Evolutionary conservation across 345 rosid species (phyloP), one percentile per base, ranked within the genome.

Genomic region (Dipteronia dyeriana): DNA sequence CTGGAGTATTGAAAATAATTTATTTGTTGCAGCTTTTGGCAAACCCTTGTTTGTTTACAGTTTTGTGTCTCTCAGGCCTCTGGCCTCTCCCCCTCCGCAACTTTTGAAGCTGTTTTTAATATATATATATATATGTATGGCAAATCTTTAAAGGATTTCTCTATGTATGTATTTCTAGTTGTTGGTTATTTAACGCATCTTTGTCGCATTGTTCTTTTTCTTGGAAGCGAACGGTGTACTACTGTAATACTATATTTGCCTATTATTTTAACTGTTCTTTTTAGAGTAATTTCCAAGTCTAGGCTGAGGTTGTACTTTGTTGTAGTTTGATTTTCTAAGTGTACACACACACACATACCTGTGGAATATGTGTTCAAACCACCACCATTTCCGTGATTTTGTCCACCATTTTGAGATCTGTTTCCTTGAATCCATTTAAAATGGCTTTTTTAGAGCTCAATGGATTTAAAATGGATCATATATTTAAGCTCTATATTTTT

Each of bases 11-110:
- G 17, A 38, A 79, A 75, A 53, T 31, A 76, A 11, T 68, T 43
- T 17, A 70, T 51, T 47, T 31, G 39, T 34, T 79, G 82, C 89
- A 76, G 84, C 85, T 78, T 82, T 82, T 70, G 13, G 38, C 45
- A 64, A 64, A 63, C 14, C 2, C 56, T 66, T 53, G 49, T 60
- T 75, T 76, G 76, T 79, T 79, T 53, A 60, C 85, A 53, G 84
- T 76, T 77, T 57, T 63, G 38, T 59, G 63, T 59, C 26, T 59
- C 23, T 56, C 61, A n/a, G 61, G 23, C 6, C 23, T 56, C 61
- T 56, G 61, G 61, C 61, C 7, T n/a, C 23, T 10, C n/a, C 5
- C 34, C 2, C 34, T 34, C 38, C 25, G 72, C 20, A 29, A 59
- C 79, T 79, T 45, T 74, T 9, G 23, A 20, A n/a, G 41, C 75